Percentiles rank a stretch among this genome's conserved stretches.
These are phyloP conservation scores for Thalassiosira mediterranea DNA, from an alignment of 352 stramenopile species.

Conservation along the genomic window DNA sequence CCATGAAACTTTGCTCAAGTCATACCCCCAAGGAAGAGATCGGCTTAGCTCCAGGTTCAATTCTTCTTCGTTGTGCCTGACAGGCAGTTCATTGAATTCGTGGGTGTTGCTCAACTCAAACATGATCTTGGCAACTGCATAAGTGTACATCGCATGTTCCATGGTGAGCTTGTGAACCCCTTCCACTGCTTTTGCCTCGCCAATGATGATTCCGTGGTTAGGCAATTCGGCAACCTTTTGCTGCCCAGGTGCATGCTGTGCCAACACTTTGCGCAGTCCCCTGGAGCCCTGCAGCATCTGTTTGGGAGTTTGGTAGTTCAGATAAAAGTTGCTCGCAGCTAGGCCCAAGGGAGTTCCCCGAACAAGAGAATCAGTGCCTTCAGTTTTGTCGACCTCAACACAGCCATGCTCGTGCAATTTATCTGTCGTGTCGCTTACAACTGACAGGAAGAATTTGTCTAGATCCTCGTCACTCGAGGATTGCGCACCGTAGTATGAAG, in stretches of 20 bases:
- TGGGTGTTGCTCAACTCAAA: conserved; percentile 72
- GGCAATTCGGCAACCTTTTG: conserved; percentile 8
- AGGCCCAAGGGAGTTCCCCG: conserved; percentile 88
- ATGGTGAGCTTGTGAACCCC: conserved; percentile 28
- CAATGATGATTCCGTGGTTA: conserved; percentile 17
- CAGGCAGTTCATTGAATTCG: conserved; percentile 94
- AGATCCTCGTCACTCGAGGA: conserved; percentile 77
- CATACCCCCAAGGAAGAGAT: conserved; percentile 78
- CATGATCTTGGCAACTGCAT: conserved; percentile 69
- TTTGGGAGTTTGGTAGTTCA: conserved; percentile 89
- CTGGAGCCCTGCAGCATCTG: conserved; percentile 75
- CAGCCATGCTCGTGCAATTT: conserved; percentile 90
- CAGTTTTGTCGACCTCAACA: conserved; percentile 80
- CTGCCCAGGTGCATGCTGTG: conserved; percentile 33
- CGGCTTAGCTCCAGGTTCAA: conserved; percentile 88
- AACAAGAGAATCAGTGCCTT: conserved; percentile 57
- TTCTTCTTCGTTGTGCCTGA: conserved; percentile 98
- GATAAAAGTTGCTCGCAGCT: conserved; percentile 95
- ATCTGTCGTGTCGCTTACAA: conserved; percentile 66
- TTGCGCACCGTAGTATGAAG: conserved; percentile 92
- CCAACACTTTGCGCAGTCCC: conserved; percentile 49
- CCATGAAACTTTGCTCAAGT: conserved; percentile 60
- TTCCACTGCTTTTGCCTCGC: conserved; percentile 32
- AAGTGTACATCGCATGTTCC: conserved; percentile 37
- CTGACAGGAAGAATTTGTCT: conserved; percentile 72